These are phyloP conservation scores for Zarea fungicola DNA, from an alignment of 2,329 filamentous ascomycete genomes.

Conservation along the genomic window DNA sequence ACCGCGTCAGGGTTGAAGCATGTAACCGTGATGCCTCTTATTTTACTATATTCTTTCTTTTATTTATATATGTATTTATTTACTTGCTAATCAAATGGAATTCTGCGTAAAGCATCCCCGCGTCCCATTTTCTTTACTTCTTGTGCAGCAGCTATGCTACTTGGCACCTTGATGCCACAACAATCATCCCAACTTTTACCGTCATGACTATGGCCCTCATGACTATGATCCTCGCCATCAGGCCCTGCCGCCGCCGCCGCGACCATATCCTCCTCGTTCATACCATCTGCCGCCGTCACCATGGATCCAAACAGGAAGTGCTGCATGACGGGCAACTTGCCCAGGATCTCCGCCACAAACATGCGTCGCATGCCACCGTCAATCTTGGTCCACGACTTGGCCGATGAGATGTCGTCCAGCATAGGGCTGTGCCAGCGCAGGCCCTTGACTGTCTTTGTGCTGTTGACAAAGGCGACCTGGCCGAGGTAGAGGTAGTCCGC, in stretches of 20 bases:
- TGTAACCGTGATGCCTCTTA: no score
- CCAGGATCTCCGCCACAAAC: conserved; percentile 89
- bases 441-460: conserved; percentile 91
- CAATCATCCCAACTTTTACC: conserved; percentile 85
- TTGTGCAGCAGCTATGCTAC: conserved; percentile 82
- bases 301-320: conserved; percentile 92
- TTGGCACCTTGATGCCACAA: conserved; percentile 96
- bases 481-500: conserved; percentile 84
- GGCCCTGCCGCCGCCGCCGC: conserved; percentile 39
- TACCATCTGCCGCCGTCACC: conserved; percentile 72
- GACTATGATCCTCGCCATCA: conserved; percentile 51
- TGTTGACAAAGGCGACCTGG: conserved; percentile 91
- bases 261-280: conserved; percentile 63
- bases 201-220: conserved; percentile 58
- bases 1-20: no score
- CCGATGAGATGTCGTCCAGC: conserved; percentile 93
- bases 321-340: conserved; percentile 96
- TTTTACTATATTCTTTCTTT: conserved; percentile 2
- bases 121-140: conserved; percentile 74
- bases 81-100: conserved; percentile 83
- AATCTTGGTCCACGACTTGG: conserved; percentile 86
- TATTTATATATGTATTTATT: neutral
- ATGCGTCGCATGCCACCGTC: conserved; percentile 94
- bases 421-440: conserved; percentile 96
- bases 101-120: conserved; percentile 58